phyloP scores from a whole-genome alignment of 805 yeast genomes.

The Candida qinlingensis region DNA sequence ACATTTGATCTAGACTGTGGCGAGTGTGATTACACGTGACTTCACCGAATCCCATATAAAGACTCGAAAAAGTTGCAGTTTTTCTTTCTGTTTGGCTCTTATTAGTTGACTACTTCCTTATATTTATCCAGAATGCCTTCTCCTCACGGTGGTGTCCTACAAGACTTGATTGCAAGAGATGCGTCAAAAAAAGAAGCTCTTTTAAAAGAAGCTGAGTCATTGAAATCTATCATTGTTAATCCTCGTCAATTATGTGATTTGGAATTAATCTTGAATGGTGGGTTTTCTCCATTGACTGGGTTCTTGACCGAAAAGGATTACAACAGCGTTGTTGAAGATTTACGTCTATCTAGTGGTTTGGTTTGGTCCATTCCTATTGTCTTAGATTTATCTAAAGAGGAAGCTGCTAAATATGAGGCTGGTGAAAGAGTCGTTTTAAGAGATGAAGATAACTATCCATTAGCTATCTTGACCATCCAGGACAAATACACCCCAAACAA shows the following conservation, averaged over 20 bases:
- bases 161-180: conserved; percentile 84
- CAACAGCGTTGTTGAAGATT: conserved; percentile 53
- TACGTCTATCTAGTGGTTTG: conserved; percentile 71
- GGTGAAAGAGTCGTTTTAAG: conserved; percentile 67
- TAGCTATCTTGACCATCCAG: conserved; percentile 76
- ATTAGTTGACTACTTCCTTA: too few relatives aligned
- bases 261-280: conserved; percentile 89
- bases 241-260: conserved; percentile 91
- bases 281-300: conserved; percentile 79
- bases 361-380: conserved; percentile 94
- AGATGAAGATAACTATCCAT: conserved; percentile 73
- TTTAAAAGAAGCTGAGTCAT: conserved; percentile 48
- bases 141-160: conserved; percentile 90
- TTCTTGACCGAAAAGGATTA: conserved; percentile 62
- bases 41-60: not conserved
- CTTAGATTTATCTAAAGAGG: conserved; percentile 58
- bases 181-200: conserved; percentile 51
- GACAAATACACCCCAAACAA: conserved; percentile 84
- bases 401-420: conserved; percentile 37
- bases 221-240: conserved; percentile 50
- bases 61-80: too few relatives aligned
- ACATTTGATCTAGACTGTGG: not conserved
- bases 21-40: conserved; percentile 1
- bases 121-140: conserved; percentile 43
- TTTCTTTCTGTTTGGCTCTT: not conserved